Evolutionary conservation across 805 yeast species (phyloP).

Genomic region (Wickerhamiella sorbophila): DNA sequence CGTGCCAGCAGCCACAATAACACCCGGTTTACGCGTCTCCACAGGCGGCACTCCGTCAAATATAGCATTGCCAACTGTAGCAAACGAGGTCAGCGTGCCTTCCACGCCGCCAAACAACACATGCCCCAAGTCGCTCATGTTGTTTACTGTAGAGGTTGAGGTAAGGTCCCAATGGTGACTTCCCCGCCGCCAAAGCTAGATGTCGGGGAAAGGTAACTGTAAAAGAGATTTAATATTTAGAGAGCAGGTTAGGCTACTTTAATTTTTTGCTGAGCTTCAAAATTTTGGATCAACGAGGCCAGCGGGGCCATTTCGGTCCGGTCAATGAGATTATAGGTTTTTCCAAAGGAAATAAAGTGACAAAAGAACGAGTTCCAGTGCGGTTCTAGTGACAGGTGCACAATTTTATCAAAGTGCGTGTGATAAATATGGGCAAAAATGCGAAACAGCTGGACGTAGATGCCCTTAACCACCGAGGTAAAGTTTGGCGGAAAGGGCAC

Average conservation of each 20-base stretch:
- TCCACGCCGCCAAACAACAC: not conserved
- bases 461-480: constrained; percentile 67
- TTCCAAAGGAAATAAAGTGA: constrained; percentile 76
- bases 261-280: constrained; percentile 81
- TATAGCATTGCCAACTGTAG: not conserved
- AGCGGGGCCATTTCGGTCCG: constrained; percentile 68
- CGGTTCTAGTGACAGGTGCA: constrained; percentile 87
- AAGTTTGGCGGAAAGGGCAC: constrained; percentile 80
- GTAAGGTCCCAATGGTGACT: not conserved
- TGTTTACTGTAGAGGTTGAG: not conserved
- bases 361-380: constrained; percentile 98
- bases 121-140: not conserved
- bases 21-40: not conserved
- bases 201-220: too few relatives aligned
- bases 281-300: constrained; percentile 54
- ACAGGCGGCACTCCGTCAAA: not conserved
- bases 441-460: constrained; percentile 82
- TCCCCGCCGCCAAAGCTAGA: too few relatives aligned
- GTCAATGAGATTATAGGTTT: constrained; percentile 73
- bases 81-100: not conserved
- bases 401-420: constrained; percentile 84
- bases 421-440: constrained; percentile 91
- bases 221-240: too few relatives aligned
- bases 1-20: constrained; percentile 15
- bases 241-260: constrained; percentile 18